Conservation (phyloP, 2,329 filamentous ascomycete genomes). For the Colletotrichum musicola region DNA sequence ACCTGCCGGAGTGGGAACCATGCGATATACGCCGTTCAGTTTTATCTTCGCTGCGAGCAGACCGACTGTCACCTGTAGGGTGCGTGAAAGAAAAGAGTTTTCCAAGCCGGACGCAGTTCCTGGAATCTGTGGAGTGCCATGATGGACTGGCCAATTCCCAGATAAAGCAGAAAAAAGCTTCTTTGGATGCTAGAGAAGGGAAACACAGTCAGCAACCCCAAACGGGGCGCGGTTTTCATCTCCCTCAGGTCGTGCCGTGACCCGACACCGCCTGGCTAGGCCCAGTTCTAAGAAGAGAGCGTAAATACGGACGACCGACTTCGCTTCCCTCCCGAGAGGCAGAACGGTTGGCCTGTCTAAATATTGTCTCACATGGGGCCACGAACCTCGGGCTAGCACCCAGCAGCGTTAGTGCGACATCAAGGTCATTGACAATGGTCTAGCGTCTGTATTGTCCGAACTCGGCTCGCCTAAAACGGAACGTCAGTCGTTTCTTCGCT, state of each 20-base stretch:
- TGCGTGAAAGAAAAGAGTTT: too few species aligned
- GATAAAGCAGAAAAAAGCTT: too few species aligned
- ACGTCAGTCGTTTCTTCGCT: neutral
- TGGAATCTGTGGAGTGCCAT: too few species aligned
- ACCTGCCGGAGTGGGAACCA: too few species aligned
- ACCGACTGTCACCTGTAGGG: too few species aligned
- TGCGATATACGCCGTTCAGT: too few species aligned
- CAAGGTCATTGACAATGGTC: constrained; percentile 10
- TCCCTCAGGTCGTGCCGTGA: neutral
- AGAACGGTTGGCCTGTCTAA: neutral
- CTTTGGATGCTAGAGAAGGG: too few species aligned
- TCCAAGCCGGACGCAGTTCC: too few species aligned
- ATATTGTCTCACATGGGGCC: constrained; percentile 26
- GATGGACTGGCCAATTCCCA: too few species aligned
- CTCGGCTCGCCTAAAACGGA: neutral
- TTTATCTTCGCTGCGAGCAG: too few species aligned
- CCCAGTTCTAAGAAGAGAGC: neutral
- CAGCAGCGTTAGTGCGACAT: constrained; percentile 21
- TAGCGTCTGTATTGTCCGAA: constrained; percentile 27
- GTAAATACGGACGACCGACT: neutral
- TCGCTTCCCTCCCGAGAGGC: neutral
- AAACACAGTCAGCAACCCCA: neutral
- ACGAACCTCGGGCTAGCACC: neutral
- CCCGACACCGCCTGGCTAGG: neutral
- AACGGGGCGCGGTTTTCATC: neutral